Evolutionary conservation across 2,329 filamentous ascomycete species (phyloP).

Genomic region (Pestalotiopsis sp.): DNA sequence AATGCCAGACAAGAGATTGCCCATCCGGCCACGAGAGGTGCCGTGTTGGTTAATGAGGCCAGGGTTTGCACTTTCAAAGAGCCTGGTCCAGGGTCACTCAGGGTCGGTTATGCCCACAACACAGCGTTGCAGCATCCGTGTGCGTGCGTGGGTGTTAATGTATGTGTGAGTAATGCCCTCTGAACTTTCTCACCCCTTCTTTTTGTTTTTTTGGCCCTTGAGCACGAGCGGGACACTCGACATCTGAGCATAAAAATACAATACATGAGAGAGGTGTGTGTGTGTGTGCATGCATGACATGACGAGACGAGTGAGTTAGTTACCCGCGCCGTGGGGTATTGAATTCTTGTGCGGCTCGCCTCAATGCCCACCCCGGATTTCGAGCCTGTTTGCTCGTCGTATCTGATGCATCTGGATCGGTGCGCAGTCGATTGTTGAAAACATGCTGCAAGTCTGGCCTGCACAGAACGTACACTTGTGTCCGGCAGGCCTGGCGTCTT

Average conservation of each 20-base stretch:
- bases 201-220: background rate
- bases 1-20: background rate
- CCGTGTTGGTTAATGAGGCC: background rate
- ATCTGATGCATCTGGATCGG: background rate
- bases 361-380: slow-evolving; percentile 1
- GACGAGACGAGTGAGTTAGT: background rate
- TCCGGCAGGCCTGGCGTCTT: background rate
- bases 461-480: background rate
- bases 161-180: background rate
- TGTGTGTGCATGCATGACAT: background rate
- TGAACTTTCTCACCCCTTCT: background rate
- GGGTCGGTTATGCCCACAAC: background rate
- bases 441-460: background rate
- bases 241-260: background rate
- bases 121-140: background rate
- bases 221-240: background rate
- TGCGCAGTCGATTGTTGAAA: background rate
- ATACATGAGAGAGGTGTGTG: background rate
- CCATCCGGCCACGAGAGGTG: background rate
- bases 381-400: background rate
- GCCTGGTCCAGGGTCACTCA: background rate
- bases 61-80: background rate
- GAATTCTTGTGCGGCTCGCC: background rate
- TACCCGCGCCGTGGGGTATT: background rate
- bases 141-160: background rate